Evolutionary conservation across 768 basidiomycete species (phyloP), one percentile per base, ranked within the genome.

Genomic region (Neoboletus brunneissimus): DNA sequence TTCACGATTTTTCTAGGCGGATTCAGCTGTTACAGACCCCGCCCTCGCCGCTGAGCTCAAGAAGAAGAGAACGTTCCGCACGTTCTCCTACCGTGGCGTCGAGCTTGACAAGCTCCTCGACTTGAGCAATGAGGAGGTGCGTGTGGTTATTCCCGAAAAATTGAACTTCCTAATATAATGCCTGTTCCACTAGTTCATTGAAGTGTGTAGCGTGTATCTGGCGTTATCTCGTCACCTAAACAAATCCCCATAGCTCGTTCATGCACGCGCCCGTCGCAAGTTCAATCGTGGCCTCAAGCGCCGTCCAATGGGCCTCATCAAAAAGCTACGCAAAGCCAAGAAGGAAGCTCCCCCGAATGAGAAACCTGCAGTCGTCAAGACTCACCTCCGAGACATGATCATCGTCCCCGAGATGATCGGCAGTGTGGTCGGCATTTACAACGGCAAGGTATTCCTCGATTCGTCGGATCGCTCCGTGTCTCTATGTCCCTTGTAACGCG

Each of bases 341-440:
- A 98, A 96, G 81, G 94, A 98, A 76, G 94, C 94, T n/a, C 91
- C 86, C 55, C 91, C 96, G 65, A 97, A 98, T 78, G 95, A 98
- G 80, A 98, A 99, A 83, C 97, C 97, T 57, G 83, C 93, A 51
- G 91, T 94, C 66, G 96, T 99, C 71, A 99, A 98, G 85, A 99
- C 97, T 55, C 97, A 99, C 77, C 82, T 99, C 67, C 93, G 97
- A 69, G 88, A 98, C 79, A 98, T 99, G 97, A 96, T 98, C 76
- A 88, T 99, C 76, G 97, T 99, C 57, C 97, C 97, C 48, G 97
- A 99, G 82, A 98, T 99, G 97, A 98, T 99, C 76, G 97, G 97
- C 59, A 89, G 86, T 68, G 92, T 98, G 64, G 87, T 98, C 61
- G 97, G 97, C 60, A 96, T 98, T 73, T 98, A 99, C 87, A 96